Evolutionary conservation across 345 rosid genomes (phyloP).

Genomic region (Bruguiera sexangula): DNA sequence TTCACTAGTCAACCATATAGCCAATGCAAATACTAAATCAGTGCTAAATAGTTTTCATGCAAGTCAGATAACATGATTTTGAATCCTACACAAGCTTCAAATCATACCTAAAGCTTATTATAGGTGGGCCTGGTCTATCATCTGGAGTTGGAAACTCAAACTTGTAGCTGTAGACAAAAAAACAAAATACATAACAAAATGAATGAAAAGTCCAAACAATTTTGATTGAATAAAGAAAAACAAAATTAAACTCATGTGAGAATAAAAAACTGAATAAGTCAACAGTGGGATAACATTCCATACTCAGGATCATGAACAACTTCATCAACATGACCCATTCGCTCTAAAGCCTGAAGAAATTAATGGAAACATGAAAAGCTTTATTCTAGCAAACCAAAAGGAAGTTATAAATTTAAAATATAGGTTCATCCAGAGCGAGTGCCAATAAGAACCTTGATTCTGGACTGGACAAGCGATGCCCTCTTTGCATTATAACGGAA

Average conservation of each 20-base stretch:
- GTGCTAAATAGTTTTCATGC: not conserved
- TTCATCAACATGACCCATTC: slow-evolving; percentile 89
- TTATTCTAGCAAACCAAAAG: not conserved
- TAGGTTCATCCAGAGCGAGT: slow-evolving; percentile 11
- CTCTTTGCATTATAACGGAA: slow-evolving; percentile 98
- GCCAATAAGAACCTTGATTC: slow-evolving; percentile 72
- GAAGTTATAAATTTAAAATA: not conserved
- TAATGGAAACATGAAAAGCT: slow-evolving; percentile 17
- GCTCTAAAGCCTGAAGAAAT: slow-evolving; percentile 70
- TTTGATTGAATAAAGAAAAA: slow-evolving; percentile 6
- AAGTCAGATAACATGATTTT: slow-evolving; percentile 3
- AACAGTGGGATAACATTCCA: slow-evolving; percentile 25
- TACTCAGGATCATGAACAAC: slow-evolving; percentile 97
- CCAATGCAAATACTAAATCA: not conserved
- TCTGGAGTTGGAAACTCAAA: slow-evolving; percentile 99
- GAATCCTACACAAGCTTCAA: slow-evolving; percentile 13
- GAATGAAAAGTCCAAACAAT: not conserved
- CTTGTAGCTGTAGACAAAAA: slow-evolving; percentile 73
- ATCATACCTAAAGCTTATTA: slow-evolving; percentile 94
- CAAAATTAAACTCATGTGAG: slow-evolving; percentile 6
- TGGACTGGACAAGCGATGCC: slow-evolving; percentile 98
- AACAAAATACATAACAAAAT: not conserved
- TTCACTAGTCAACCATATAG: not conserved
- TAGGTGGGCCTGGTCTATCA: slow-evolving; percentile 93
- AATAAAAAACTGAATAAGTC: slow-evolving; percentile 2